phyloP scores from a whole-genome alignment of 2,329 filamentous ascomycete genomes.

The Alternaria sp. region DNA sequence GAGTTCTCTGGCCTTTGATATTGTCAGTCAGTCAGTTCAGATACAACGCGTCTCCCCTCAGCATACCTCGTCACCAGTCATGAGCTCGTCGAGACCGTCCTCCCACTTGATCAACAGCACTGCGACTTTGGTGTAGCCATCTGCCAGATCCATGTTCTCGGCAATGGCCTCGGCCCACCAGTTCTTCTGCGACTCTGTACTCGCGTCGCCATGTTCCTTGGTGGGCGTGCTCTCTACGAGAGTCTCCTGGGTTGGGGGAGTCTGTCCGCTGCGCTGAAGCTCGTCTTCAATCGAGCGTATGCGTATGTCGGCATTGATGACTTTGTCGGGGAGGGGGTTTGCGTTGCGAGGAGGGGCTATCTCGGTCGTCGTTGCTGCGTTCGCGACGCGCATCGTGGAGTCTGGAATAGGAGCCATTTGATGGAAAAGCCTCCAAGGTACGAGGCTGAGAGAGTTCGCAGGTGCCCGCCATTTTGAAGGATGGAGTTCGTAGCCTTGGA shows the following conservation, averaged over 20 bases:
- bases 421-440: background rate
- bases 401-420: constrained; percentile 19
- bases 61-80: constrained; percentile 36
- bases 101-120: constrained; percentile 49
- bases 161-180: constrained; percentile 39
- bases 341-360: constrained; percentile 17
- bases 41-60: background rate
- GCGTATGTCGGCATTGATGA: constrained; percentile 35
- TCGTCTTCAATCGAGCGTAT: constrained; percentile 30
- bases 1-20: too few relatives aligned
- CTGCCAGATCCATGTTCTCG: constrained; percentile 37
- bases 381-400: constrained; percentile 8
- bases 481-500: constrained; percentile 10
- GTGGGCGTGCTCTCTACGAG: background rate
- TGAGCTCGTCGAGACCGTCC: constrained; percentile 43
- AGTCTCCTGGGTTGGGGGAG: background rate
- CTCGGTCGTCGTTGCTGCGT: constrained; percentile 24
- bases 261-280: background rate
- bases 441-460: constrained; percentile 25
- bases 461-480: constrained; percentile 16
- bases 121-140: constrained; percentile 43
- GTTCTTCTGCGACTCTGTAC: constrained; percentile 24
- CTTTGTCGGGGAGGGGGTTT: constrained; percentile 24
- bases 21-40: too few relatives aligned
- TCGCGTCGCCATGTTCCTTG: background rate